Percentiles rank a stretch among this genome's conserved stretches.
Conservation (phyloP, 768 basidiomycete genomes). For the Rhizopogon roseolus region DNA sequence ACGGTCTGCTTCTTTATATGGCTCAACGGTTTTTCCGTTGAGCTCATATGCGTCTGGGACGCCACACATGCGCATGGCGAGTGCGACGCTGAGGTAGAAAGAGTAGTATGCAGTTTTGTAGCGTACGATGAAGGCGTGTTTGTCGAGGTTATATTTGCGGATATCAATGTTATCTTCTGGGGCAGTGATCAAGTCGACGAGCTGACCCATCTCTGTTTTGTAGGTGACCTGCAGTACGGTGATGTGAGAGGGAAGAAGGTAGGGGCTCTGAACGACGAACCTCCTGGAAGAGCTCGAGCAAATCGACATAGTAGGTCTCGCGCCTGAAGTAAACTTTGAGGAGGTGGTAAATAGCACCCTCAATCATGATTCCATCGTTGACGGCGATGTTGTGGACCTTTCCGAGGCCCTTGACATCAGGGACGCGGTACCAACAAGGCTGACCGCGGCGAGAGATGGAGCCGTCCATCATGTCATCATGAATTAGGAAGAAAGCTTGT, state of each 20-base stretch:
- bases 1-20: conserved; percentile 69
- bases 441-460: conserved; percentile 92
- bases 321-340: conserved; percentile 82
- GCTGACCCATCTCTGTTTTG: conserved; percentile 94
- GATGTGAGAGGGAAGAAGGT: background rate
- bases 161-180: conserved; percentile 89
- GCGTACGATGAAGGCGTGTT: conserved; percentile 87
- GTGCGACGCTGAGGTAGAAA: conserved; percentile 97
- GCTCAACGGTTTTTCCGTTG: conserved; percentile 37
- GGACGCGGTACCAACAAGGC: conserved; percentile 87
- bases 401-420: conserved; percentile 34
- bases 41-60: conserved; percentile 49
- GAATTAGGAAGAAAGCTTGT: conserved; percentile 96
- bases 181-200: conserved; percentile 94
- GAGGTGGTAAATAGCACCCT: conserved; percentile 87
- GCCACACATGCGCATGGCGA: conserved; percentile 77
- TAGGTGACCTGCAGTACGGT: conserved; percentile 48
- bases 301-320: conserved; percentile 80
- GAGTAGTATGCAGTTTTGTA: conserved; percentile 99
- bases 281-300: conserved; percentile 91
- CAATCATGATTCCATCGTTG: conserved; percentile 97
- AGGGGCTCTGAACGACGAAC: conserved; percentile 28
- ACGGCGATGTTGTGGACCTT: conserved; percentile 64
- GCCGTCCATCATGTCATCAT: conserved; percentile 97
- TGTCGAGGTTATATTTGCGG: conserved; percentile 77